Evolutionary conservation across 2,329 filamentous ascomycete species (phyloP).

Genomic region (Sporothrix dimorphospora): DNA sequence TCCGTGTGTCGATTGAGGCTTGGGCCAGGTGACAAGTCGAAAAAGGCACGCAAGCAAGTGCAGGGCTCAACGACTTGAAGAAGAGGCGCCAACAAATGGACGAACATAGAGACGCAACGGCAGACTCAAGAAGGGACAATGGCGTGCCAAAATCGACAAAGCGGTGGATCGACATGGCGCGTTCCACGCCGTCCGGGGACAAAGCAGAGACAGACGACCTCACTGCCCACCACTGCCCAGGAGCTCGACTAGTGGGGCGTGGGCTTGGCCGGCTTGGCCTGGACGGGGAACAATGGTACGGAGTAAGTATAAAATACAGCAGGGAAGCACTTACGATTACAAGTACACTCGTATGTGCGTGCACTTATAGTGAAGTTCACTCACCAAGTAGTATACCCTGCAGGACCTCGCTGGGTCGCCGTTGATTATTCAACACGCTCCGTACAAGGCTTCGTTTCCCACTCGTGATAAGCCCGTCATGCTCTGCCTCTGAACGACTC

Average conservation of each 20-base stretch:
- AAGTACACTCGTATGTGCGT: no score
- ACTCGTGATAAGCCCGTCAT: neutral
- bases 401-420: neutral
- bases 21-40: neutral
- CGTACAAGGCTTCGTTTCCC: neutral
- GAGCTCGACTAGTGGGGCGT: no score
- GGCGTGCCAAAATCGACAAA: neutral
- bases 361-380: no score
- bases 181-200: neutral
- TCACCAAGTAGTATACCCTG: neutral
- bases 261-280: neutral
- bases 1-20: neutral
- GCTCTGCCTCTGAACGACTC: neutral
- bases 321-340: no score
- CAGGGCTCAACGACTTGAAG: no score
- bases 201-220: neutral
- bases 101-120: neutral
- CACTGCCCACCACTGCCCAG: neutral
- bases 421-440: neutral
- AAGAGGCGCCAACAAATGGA: no score
- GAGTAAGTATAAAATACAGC: no score
- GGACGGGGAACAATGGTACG: no score
- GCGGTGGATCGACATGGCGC: neutral
- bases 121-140: neutral
- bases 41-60: no score